A percentile compares a stretch with the other conserved stretches of the same genome.
Evolutionary conservation across 1,284 basidiomycete species (phyloP).

Genomic region (Cryptococcus depauperatus): DNA sequence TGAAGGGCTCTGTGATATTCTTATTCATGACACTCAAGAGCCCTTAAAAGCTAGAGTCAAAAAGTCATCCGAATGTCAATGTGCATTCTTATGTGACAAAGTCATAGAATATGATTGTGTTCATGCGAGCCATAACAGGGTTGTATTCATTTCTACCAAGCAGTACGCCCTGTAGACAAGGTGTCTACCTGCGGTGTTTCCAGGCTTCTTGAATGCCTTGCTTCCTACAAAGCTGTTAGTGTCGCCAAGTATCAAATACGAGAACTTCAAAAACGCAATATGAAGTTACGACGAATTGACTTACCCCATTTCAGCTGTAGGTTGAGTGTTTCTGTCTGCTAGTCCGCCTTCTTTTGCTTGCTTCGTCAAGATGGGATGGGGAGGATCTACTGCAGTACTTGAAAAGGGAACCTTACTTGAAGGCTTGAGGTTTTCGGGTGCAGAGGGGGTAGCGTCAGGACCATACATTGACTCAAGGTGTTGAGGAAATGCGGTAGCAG

Average conservation of each 20-base stretch:
- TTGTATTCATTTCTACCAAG: too few species aligned
- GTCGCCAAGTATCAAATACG: background rate
- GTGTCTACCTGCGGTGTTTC: slow-evolving; percentile 22
- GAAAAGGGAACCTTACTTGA: slow-evolving; percentile 22
- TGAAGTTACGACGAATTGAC: slow-evolving; percentile 6
- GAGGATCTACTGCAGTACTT: slow-evolving; percentile 29
- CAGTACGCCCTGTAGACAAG: too few species aligned
- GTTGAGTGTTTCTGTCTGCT: slow-evolving; percentile 29
- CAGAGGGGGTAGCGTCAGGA: slow-evolving; percentile 9
- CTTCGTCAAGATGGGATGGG: slow-evolving; percentile 26
- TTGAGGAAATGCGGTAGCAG: slow-evolving; percentile 23
- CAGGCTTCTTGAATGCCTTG: slow-evolving; percentile 20
- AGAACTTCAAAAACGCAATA: too few species aligned
- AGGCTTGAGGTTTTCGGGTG: slow-evolving; percentile 15
- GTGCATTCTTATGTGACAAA: too few species aligned
- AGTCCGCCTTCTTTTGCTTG: slow-evolving; percentile 28
- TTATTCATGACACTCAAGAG: too few species aligned
- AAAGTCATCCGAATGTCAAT: too few species aligned
- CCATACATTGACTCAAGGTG: slow-evolving; percentile 21
- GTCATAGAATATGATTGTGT: too few species aligned
- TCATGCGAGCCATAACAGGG: too few species aligned
- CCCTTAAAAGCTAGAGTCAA: too few species aligned
- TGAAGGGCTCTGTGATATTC: too few species aligned
- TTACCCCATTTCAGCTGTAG: slow-evolving; percentile 29
- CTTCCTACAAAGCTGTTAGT: slow-evolving; percentile 2